Conservation (phyloP, 1,139 yeast species). For the Saccharomyces pastorianus region DNA sequence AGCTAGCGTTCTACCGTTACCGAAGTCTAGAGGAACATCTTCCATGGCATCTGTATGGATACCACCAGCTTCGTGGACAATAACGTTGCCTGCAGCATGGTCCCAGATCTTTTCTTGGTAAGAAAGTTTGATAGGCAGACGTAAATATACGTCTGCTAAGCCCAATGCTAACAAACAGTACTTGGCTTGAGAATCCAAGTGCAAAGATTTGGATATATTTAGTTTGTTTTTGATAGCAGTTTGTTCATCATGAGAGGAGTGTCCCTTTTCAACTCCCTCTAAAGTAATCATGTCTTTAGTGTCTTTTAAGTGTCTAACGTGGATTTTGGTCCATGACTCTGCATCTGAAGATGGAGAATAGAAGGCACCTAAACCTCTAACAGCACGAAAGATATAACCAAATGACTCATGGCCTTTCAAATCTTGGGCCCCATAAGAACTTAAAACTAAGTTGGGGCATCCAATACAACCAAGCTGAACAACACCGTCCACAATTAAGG, state of each 20-base stretch:
- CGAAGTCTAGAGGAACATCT: conserved; percentile 59
- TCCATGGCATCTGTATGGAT: conserved; percentile 79
- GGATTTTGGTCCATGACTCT: conserved; percentile 26
- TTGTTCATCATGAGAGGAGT: conserved; percentile 88
- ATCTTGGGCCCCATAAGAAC: conserved; percentile 29
- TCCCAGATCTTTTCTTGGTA: conserved; percentile 97
- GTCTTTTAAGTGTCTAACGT: conserved; percentile 34
- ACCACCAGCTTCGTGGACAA: conserved; percentile 89
- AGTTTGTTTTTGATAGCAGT: conserved; percentile 57
- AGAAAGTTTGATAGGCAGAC: conserved; percentile 68
- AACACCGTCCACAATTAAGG: conserved; percentile 74
- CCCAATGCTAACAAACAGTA: conserved; percentile 89
- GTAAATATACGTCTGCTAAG: conserved; percentile 81
- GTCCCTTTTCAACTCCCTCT: conserved; percentile 96
- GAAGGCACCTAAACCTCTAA: conserved; percentile 65
- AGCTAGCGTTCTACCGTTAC: conserved; percentile 71
- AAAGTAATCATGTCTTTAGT: conserved; percentile 47
- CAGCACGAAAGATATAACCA: conserved; percentile 53
- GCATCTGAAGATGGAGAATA: conserved; percentile 41
- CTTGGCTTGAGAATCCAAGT: conserved; percentile 92
- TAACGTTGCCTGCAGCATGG: conserved; percentile 90
- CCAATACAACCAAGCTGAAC: conserved; percentile 91
- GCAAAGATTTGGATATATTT: conserved; percentile 48
- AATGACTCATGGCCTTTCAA: conserved; percentile 16
- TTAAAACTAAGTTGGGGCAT: conserved; percentile 66